Conservation (phyloP, 148 eudicot genomes). For the Heliosperma pusillum region DNA sequence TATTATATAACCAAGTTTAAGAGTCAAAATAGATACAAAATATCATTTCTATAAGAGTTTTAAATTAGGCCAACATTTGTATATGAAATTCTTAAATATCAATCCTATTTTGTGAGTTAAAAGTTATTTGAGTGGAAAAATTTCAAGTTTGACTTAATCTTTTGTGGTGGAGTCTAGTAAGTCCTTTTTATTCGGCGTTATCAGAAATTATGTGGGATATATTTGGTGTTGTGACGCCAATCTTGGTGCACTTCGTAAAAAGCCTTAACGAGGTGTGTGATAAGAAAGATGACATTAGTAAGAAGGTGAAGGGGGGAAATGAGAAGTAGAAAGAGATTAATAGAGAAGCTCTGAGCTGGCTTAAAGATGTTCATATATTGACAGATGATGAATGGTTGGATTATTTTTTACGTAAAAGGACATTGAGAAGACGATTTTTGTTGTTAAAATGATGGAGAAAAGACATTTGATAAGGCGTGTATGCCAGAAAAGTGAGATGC, state of each 20-base stretch:
- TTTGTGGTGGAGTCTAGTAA: neutral
- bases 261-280: neutral
- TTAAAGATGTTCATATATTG: neutral
- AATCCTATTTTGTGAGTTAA: too few relatives aligned
- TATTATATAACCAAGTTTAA: too few relatives aligned
- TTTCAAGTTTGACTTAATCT: too few relatives aligned
- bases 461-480: neutral
- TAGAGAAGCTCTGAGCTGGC: neutral
- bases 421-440: neutral
- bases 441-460: neutral
- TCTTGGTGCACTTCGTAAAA: neutral
- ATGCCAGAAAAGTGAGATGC: neutral
- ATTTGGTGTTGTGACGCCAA: neutral
- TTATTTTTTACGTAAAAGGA: neutral
- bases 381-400: neutral
- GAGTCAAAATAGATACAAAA: too few relatives aligned
- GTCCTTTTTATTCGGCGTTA: neutral
- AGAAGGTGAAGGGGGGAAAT: neutral
- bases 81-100: too few relatives aligned
- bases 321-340: neutral
- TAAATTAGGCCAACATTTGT: too few relatives aligned
- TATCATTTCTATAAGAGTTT: too few relatives aligned
- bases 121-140: too few relatives aligned
- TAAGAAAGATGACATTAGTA: neutral
- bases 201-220: neutral